phyloP scores from a whole-genome alignment of 2,329 filamentous ascomycete species.

The Fusarium nematophilum region DNA sequence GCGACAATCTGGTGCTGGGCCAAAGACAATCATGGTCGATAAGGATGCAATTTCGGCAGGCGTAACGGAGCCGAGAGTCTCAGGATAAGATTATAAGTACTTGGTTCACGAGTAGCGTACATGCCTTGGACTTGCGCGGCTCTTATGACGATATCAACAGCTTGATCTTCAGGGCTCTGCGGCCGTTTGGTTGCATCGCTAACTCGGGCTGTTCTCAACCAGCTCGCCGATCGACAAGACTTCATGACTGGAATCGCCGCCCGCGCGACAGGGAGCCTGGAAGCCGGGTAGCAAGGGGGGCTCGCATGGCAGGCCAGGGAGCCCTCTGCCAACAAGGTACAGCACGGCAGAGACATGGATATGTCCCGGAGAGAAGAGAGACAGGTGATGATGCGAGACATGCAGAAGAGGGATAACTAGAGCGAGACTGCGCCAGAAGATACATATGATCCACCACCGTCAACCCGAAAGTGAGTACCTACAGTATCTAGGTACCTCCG shows the following conservation, averaged over 20 bases:
- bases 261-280: constrained; percentile 23
- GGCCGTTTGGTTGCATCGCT: constrained; percentile 24
- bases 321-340: constrained; percentile 27
- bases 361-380: constrained; percentile 17
- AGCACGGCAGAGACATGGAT: constrained; percentile 40
- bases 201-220: constrained; percentile 8
- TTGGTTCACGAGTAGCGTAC: constrained; percentile 6
- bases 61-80: constrained; percentile 4
- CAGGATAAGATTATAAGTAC: constrained; percentile 9
- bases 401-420: constrained; percentile 16
- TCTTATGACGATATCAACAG: constrained; percentile 13
- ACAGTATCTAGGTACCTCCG: too few species aligned
- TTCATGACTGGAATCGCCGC: constrained; percentile 14
- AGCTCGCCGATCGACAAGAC: constrained; percentile 28
- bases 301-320: constrained; percentile 35
- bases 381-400: constrained; percentile 43
- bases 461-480: too few species aligned
- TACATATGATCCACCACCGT: too few species aligned
- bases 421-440: too few species aligned
- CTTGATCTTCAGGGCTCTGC: constrained; percentile 25
- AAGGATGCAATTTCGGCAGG: constrained; percentile 24
- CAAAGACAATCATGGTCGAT: constrained; percentile 11
- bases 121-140: constrained; percentile 5
- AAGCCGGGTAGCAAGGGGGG: constrained; percentile 21
- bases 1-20: constrained; percentile 6